Base-by-base conservation (phyloP, 768 basidiomycete species). In the Lentinus tigrinus region DNA sequence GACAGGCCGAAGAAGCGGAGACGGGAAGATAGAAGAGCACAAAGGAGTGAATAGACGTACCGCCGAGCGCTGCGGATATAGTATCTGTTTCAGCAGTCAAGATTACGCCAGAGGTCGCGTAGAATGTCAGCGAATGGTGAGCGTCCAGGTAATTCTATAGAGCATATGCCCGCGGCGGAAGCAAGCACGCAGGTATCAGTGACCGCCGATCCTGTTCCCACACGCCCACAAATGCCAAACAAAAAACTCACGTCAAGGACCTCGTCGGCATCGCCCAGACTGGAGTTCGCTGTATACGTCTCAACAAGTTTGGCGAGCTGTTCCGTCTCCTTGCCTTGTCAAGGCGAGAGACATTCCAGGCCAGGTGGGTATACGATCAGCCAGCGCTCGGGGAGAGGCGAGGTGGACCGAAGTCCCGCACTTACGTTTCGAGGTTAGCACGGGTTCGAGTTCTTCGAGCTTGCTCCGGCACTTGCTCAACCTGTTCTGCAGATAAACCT, bases 401-500 rank as follows among this genome's bases (percentile, higher is more conserved):
- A 14, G 26, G 11, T 36, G 62, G 47, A 44, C 60, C 67, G 66
- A 46, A 16, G 21, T 27, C 17, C 46, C 26, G 24, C 4, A 70
- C 83, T 63, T 70, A 91, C 91, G 79, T 69, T 89, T 89, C 7
- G 78, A 63, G n/a, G 78, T 71, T 6, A 89, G 74, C 14, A 85
- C 63, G 4, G 84, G 78, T n/a, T 65, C 70, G 8, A 90, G 69
- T 62, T 93, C 91, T 51, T 75, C 67, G n/a, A 90, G 67, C 73
- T 89, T 91, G 34, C 70, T 74, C 54, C 82, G 79, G 56, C 81
- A 83, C 56, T 78, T 80, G 50, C 74, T 73, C 24, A 93, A 78
- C 61, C 86, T 89, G 69, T 94, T 94, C 74, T 94, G 92, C 21
- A 94, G 75, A 67, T 89, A 84, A 2, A 91, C 78, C 70, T 90